Percentiles rank a stretch among this genome's conserved stretches.
Evolutionary conservation across 2,329 filamentous ascomycete species (phyloP).

Genomic region (Colletotrichum theobromicola): DNA sequence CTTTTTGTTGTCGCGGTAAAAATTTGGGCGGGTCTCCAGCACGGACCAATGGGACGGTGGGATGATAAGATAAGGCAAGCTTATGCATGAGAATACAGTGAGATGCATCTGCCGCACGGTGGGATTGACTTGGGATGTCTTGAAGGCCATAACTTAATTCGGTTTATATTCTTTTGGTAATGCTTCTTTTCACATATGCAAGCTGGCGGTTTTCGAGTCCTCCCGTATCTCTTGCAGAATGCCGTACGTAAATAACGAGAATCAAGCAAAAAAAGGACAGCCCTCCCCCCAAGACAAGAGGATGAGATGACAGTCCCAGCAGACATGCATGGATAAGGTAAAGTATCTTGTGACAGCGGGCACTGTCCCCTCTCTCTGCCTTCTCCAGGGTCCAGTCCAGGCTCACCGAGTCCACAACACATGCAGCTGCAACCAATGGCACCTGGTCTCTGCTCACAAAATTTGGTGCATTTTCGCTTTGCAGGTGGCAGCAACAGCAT

Average conservation of each 20-base stretch:
- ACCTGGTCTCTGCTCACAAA: conserved; percentile 10
- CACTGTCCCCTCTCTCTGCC: conserved; percentile 2
- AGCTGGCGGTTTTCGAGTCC: too few relatives aligned
- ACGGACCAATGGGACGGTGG: conserved; percentile 10
- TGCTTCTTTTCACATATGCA: background rate
- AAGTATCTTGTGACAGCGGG: background rate
- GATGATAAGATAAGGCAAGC: conserved; percentile 18
- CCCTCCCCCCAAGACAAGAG: background rate
- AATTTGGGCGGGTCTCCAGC: conserved; percentile 9
- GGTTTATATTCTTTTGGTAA: background rate
- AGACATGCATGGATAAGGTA: background rate
- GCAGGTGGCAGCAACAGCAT: conserved; percentile 7
- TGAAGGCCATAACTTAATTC: background rate
- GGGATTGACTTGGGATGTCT: background rate
- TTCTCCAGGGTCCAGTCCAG: conserved; percentile 17
- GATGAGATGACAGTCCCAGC: background rate
- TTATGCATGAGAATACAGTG: background rate
- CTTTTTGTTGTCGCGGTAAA: conserved; percentile 22
- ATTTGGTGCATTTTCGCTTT: conserved; percentile 17
- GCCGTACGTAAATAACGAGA: too few relatives aligned
- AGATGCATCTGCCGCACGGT: background rate
- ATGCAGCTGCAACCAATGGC: conserved; percentile 4
- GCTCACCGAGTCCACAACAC: background rate
- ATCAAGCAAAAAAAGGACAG: background rate
- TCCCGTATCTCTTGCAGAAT: too few relatives aligned